Evolutionary conservation across 2,329 filamentous ascomycete species (phyloP).

Genomic region (Paracamarosporium sp.): DNA sequence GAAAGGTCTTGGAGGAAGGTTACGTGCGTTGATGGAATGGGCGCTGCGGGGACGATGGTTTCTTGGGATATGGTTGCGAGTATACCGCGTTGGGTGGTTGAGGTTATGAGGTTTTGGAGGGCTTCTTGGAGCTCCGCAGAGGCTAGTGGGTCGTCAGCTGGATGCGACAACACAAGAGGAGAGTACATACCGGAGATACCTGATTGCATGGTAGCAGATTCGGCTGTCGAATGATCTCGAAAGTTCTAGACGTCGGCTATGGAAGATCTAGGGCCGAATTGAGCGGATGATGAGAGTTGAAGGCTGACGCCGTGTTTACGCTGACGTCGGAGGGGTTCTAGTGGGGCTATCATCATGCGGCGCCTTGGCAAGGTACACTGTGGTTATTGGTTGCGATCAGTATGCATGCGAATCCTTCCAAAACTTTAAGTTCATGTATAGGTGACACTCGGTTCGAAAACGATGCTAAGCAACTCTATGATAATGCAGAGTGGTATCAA

Average conservation of each 20-base stretch:
- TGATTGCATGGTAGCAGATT: slow-evolving; percentile 70
- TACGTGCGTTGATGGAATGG: slow-evolving; percentile 58
- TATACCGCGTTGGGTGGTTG: slow-evolving; percentile 69
- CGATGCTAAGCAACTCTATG: not conserved
- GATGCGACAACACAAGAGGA: not conserved
- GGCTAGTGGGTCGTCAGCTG: slow-evolving; percentile 50
- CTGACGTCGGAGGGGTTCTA: slow-evolving; percentile 24
- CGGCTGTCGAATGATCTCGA: not conserved
- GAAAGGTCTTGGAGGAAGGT: slow-evolving; percentile 70
- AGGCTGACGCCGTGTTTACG: slow-evolving; percentile 23
- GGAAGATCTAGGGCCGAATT: not conserved
- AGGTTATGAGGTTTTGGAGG: slow-evolving; percentile 73
- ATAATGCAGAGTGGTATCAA: slow-evolving; percentile 1
- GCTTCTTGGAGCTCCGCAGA: slow-evolving; percentile 78
- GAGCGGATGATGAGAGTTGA: not conserved
- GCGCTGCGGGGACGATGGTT: slow-evolving; percentile 66
- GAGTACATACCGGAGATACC: slow-evolving; percentile 73
- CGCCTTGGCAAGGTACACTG: slow-evolving; percentile 14
- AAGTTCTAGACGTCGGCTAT: not conserved
- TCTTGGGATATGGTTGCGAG: slow-evolving; percentile 74
- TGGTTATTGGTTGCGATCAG: not conserved
- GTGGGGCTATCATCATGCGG: slow-evolving; percentile 31
- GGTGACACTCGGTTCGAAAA: not conserved
- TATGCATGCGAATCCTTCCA: not conserved
- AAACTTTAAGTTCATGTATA: too few species aligned